A percentile compares a stretch with the other conserved stretches of the same genome.
These are phyloP conservation scores for Leucosporidium creatinivorum DNA, from an alignment of 768 basidiomycete species.

Conservation along the genomic window DNA sequence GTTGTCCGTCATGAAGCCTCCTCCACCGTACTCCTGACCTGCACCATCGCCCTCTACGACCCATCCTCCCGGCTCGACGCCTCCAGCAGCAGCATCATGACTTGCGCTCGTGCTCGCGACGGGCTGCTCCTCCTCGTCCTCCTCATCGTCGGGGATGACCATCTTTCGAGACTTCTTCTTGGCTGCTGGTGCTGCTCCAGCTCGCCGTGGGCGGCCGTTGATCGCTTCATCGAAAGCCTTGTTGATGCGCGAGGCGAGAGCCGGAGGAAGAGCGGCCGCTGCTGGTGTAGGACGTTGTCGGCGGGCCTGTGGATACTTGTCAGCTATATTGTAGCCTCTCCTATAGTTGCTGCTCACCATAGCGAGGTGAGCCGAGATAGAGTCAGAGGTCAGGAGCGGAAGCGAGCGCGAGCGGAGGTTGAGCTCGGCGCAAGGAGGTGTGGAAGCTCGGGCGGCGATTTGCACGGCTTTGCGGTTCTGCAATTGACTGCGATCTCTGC, in stretches of 20 bases:
- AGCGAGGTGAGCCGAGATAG: too few relatives aligned
- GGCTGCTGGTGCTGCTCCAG: not conserved
- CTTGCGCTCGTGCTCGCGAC: not conserved
- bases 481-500: too few relatives aligned
- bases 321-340: too few relatives aligned
- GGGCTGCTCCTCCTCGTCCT: not conserved
- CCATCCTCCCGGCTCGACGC: not conserved
- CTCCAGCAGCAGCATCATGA: not conserved
- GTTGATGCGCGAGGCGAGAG: not conserved
- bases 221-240: not conserved
- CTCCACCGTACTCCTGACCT: not conserved
- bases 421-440: not conserved
- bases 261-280: not conserved
- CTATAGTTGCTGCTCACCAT: too few relatives aligned
- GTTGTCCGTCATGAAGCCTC: not conserved
- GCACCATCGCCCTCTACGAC: not conserved
- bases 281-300: not conserved
- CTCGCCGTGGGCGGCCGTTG: not conserved
- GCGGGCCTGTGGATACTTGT: not conserved
- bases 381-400: too few relatives aligned
- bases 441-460: too few relatives aligned
- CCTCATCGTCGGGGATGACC: not conserved
- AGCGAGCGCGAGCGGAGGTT: not conserved
- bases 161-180: not conserved
- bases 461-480: too few relatives aligned